Evolutionary conservation across 768 basidiomycete genomes (phyloP), one percentile per base, ranked within the genome.

Genomic region (Rhodotorula sphaerocarpa): DNA sequence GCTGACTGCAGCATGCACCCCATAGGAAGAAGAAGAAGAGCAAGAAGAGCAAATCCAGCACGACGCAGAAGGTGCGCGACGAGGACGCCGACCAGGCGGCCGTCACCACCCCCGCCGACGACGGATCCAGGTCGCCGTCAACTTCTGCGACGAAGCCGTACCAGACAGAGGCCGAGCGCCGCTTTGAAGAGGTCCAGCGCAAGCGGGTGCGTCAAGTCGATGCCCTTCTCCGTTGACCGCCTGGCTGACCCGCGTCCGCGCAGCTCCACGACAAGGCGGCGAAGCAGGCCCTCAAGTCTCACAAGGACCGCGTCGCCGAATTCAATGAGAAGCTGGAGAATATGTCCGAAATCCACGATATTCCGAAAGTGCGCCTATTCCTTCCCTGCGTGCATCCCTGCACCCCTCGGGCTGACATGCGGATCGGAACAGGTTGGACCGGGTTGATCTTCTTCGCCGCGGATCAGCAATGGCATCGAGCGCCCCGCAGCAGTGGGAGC

Each of bases 331-430:
- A 91, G 73, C 79, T 95, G 14, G 90, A 92, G 76, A 78, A 82
- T 61, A 80, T 91, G 60, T 88, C 86, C 75, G 90, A 92, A 78
- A 90, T 91, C 80, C 88, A 93, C 75, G 90, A 92, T 75, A 90
- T 91, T 72, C 90, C 90, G 44, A 91, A 92, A 82, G 88, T 27
- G 18, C 23, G 34, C 23, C 33, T 3, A n/a, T n/a, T n/a, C n/a
- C n/a, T n/a, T n/a, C n/a, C n/a, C n/a, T n/a, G n/a, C n/a, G n/a
- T n/a, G n/a, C n/a, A n/a, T n/a, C n/a, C n/a, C n/a, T n/a, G n/a
- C n/a, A n/a, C n/a, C n/a, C n/a, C n/a, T n/a, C n/a, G n/a, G n/a
- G n/a, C n/a, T n/a, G n/a, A n/a, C n/a, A n/a, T n/a, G n/a, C n/a
- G n/a, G n/a, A n/a, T n/a, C n/a, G n/a, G n/a, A n/a, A n/a, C n/a